phyloP scores from a whole-genome alignment of 257 asterid species.

The Pogostemon cablin region DNA sequence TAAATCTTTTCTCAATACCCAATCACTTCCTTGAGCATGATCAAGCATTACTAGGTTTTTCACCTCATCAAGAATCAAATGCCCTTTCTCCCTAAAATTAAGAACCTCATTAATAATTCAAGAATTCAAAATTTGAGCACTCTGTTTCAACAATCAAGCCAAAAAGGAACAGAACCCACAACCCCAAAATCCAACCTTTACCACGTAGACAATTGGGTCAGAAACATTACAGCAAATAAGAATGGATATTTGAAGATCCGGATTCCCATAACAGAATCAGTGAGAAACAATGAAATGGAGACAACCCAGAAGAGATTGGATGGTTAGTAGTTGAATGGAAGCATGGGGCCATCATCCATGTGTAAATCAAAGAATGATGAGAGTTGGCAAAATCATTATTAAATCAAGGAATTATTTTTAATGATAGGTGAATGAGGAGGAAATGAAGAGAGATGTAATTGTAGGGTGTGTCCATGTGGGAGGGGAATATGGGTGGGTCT shows the following conservation, averaged over 20 bases:
- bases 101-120: constrained; percentile 4
- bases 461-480: constrained; percentile 53
- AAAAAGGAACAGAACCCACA: constrained; percentile 37
- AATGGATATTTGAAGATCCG: constrained; percentile 42
- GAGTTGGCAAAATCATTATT: constrained; percentile 40
- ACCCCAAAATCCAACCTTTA: constrained; percentile 37
- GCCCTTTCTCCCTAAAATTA: not conserved
- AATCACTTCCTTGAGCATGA: not conserved
- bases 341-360: constrained; percentile 45
- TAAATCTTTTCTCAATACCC: not conserved
- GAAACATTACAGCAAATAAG: not conserved
- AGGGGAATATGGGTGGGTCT: constrained; percentile 56
- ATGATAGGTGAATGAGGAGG: constrained; percentile 35
- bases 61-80: constrained; percentile 13
- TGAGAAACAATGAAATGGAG: constrained; percentile 28
- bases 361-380: constrained; percentile 28
- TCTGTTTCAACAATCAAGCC: constrained; percentile 9
- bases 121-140: constrained; percentile 11
- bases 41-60: not conserved
- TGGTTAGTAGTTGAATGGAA: constrained; percentile 33
- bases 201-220: not conserved
- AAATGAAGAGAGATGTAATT: constrained; percentile 20
- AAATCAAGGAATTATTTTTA: not conserved
- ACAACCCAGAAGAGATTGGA: constrained; percentile 40
- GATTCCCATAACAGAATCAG: constrained; percentile 31